Conservation (phyloP, 305 asterid species). For the Solanum hybrid region DNA sequence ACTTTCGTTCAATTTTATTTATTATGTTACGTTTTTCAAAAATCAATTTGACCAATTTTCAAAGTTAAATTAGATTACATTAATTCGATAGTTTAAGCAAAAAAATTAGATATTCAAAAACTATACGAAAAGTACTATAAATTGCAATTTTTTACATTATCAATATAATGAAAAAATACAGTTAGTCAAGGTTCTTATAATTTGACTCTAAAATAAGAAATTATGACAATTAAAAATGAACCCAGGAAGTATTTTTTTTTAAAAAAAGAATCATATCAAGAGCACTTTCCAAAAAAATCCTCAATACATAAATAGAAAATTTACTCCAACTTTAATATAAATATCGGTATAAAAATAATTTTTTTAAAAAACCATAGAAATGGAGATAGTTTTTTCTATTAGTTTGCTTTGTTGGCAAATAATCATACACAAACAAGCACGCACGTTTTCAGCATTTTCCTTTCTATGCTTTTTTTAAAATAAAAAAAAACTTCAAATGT, state of each 20-base stretch:
- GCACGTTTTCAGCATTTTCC: not conserved
- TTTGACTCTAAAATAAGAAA: too few species aligned
- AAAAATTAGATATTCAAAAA: too few species aligned
- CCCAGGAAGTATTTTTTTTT: too few species aligned
- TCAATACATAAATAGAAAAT: not conserved
- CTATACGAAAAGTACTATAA: too few species aligned
- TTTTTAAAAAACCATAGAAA: not conserved
- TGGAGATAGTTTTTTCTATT: not conserved
- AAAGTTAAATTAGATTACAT: too few species aligned
- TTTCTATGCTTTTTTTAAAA: not conserved
- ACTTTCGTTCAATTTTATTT: too few species aligned
- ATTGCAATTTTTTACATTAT: not conserved
- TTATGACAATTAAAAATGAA: too few species aligned
- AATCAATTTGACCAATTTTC: not conserved
- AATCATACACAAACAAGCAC: not conserved
- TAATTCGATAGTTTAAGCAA: too few species aligned
- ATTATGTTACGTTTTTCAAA: too few species aligned
- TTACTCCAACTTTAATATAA: not conserved
- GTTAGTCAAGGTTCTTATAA: too few species aligned
- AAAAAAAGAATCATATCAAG: too few species aligned
- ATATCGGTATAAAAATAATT: not conserved
- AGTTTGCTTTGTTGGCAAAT: not conserved
- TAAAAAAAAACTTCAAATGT: not conserved
- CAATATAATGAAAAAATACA: not conserved
- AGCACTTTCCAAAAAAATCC: not conserved